phyloP scores from a whole-genome alignment of 257 asterid species.

The Plantago ovata region DNA sequence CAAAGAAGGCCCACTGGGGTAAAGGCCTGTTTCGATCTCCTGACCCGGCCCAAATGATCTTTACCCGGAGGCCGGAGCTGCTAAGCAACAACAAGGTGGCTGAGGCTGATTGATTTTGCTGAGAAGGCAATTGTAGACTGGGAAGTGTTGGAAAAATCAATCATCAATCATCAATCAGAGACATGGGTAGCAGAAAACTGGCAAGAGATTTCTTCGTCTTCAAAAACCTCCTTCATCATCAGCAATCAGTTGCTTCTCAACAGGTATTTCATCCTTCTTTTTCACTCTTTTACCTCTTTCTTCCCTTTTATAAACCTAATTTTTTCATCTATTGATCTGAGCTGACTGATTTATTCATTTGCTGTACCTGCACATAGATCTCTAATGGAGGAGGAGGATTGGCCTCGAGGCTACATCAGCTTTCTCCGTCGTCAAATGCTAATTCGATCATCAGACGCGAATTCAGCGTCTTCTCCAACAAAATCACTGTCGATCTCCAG shows the following conservation, averaged over 20 bases:
- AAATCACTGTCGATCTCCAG: not conserved
- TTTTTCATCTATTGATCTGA: too few species aligned
- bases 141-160: too few species aligned
- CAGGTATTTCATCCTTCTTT: not conserved
- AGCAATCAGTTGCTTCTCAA: not conserved
- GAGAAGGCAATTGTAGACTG: too few species aligned
- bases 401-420: too few species aligned
- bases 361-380: not conserved
- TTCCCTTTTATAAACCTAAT: not conserved
- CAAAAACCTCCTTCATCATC: not conserved
- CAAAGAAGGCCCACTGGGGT: too few species aligned
- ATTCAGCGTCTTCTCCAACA: conserved; percentile 4
- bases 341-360: not conserved
- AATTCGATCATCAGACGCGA: conserved; percentile 5
- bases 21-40: too few species aligned
- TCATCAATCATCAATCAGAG: too few species aligned
- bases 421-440: not conserved
- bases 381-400: not conserved
- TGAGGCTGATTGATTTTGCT: too few species aligned
- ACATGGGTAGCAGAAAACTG: conserved; percentile 3
- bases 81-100: too few species aligned
- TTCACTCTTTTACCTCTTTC: not conserved
- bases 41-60: too few species aligned
- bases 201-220: not conserved
- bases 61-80: too few species aligned